A percentile compares a stretch with the other conserved stretches of the same genome.
Evolutionary conservation across 2,329 filamentous ascomycete genomes (phyloP).

Genomic region (Aspergillus niger): DNA sequence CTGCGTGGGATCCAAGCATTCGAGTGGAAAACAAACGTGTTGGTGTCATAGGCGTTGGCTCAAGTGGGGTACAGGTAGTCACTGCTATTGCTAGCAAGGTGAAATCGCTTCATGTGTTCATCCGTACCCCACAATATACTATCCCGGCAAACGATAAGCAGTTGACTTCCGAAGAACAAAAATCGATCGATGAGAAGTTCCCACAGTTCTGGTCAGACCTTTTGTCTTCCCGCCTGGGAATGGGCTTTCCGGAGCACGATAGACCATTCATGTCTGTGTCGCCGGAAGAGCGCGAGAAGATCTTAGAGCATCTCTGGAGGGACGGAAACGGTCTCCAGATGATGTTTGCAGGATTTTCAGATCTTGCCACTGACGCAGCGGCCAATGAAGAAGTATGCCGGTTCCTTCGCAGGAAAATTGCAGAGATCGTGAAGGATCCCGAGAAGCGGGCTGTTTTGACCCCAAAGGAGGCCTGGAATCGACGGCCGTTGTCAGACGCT

Average conservation of each 20-base stretch:
- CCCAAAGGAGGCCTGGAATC: constrained; percentile 21
- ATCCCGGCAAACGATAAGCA: constrained; percentile 36
- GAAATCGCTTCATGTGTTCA: constrained; percentile 33
- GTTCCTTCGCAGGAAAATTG: constrained; percentile 41
- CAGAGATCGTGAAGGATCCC: constrained; percentile 33
- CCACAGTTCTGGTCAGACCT: constrained; percentile 9
- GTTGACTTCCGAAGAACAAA: constrained; percentile 29
- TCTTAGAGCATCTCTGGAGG: constrained; percentile 16
- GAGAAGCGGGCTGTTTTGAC: constrained; percentile 29
- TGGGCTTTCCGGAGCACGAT: constrained; percentile 14
- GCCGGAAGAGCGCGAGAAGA: constrained; percentile 12
- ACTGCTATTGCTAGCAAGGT: constrained; percentile 31
- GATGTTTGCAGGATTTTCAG: constrained; percentile 32
- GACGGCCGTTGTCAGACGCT: constrained; percentile 23
- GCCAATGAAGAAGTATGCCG: constrained; percentile 43
- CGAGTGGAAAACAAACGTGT: constrained; percentile 51
- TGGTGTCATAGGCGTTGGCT: constrained; percentile 46
- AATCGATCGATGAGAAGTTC: constrained; percentile 16
- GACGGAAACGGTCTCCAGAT: constrained; percentile 11
- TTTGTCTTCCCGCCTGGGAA: constrained; percentile 3
- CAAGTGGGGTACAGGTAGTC: constrained; percentile 32
- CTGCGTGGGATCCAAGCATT: constrained; percentile 53
- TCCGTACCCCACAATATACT: constrained; percentile 41
- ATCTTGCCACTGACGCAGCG: constrained; percentile 37
- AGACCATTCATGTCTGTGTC: constrained; percentile 7